A percentile compares a stretch with the other conserved stretches of the same genome.
These are phyloP conservation scores for Blastobotrys persicus DNA, from an alignment of 1,139 yeast genomes.

Conservation along the genomic window DNA sequence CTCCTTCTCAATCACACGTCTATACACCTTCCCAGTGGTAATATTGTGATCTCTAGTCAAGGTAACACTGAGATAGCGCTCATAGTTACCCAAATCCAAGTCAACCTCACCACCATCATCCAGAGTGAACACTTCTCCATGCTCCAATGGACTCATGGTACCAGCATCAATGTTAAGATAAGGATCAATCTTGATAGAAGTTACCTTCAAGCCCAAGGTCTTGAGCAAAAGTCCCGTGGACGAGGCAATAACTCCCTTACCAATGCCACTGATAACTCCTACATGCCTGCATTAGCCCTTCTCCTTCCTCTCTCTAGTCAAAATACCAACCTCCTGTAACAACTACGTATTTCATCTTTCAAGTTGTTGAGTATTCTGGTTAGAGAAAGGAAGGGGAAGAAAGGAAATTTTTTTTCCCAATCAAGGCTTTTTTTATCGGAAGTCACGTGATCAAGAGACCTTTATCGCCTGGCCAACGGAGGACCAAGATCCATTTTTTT, in stretches of 20 bases:
- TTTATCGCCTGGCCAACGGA: no score
- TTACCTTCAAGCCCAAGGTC: slow-evolving; percentile 90
- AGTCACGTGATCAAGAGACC: background rate
- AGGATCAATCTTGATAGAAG: slow-evolving; percentile 97
- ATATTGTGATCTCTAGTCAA: slow-evolving; percentile 92
- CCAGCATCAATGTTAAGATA: slow-evolving; percentile 99
- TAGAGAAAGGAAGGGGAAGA: slow-evolving; percentile 12
- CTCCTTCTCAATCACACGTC: slow-evolving; percentile 90
- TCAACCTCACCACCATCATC: slow-evolving; percentile 99
- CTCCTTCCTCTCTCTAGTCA: background rate
- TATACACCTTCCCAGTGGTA: slow-evolving; percentile 96
- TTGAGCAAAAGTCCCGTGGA: slow-evolving; percentile 94
- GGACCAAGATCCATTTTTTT: slow-evolving; percentile 3
- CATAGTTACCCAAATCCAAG: slow-evolving; percentile 95
- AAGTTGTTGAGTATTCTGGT: slow-evolving; percentile 8
- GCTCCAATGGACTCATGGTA: slow-evolving; percentile 98
- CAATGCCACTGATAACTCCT: slow-evolving; percentile 98
- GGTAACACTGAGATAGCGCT: slow-evolving; percentile 90
- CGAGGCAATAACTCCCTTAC: slow-evolving; percentile 96
- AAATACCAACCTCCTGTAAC: slow-evolving; percentile 76
- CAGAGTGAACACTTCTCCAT: slow-evolving; percentile 96
- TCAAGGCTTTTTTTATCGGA: background rate
- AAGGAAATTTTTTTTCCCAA: slow-evolving; percentile 9
- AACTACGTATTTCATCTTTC: slow-evolving; percentile 90
- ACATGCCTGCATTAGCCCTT: slow-evolving; percentile 30